These are phyloP conservation scores for Onygenales sp. DNA, from an alignment of 2,329 filamentous ascomycete species.

Conservation along the genomic window DNA sequence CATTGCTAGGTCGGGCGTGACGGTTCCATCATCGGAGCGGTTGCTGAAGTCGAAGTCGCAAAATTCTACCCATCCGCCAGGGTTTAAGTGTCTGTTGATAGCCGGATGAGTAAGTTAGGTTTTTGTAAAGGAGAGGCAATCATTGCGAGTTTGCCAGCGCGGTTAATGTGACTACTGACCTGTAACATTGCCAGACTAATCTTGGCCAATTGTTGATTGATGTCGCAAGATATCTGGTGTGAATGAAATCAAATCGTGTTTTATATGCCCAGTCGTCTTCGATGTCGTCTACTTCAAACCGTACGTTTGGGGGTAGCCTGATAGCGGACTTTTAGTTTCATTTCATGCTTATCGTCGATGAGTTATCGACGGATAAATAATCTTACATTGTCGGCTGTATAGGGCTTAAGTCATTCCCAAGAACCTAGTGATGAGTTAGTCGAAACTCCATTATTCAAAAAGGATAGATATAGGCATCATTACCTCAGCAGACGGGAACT, in stretches of 20 bases:
- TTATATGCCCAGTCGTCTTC: slow-evolving; percentile 50
- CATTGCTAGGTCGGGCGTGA: slow-evolving; percentile 7
- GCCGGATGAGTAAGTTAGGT: too few relatives aligned
- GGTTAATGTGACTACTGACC: neutral
- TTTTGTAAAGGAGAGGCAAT: slow-evolving; percentile 25
- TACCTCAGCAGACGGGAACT: slow-evolving; percentile 9
- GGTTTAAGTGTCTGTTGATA: slow-evolving; percentile 5
- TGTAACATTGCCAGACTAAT: slow-evolving; percentile 36
- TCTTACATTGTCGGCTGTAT: slow-evolving; percentile 9
- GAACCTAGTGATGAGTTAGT: slow-evolving; percentile 4
- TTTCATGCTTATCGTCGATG: neutral
- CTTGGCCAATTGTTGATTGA: slow-evolving; percentile 44
- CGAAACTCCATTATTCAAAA: neutral
- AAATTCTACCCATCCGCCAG: slow-evolving; percentile 29
- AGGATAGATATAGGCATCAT: neutral
- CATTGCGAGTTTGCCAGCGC: neutral
- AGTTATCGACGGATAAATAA: slow-evolving; percentile 4
- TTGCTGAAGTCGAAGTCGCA: slow-evolving; percentile 21
- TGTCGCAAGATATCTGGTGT: slow-evolving; percentile 41
- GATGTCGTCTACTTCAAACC: slow-evolving; percentile 53
- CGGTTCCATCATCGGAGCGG: slow-evolving; percentile 21
- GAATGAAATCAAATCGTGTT: slow-evolving; percentile 48
- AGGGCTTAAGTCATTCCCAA: slow-evolving; percentile 12
- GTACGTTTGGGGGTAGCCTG: slow-evolving; percentile 51
- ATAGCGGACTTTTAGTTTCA: neutral